These are phyloP conservation scores for Neurospora sp. DNA, from an alignment of 495 filamentous ascomycete species.

Conservation along the genomic window DNA sequence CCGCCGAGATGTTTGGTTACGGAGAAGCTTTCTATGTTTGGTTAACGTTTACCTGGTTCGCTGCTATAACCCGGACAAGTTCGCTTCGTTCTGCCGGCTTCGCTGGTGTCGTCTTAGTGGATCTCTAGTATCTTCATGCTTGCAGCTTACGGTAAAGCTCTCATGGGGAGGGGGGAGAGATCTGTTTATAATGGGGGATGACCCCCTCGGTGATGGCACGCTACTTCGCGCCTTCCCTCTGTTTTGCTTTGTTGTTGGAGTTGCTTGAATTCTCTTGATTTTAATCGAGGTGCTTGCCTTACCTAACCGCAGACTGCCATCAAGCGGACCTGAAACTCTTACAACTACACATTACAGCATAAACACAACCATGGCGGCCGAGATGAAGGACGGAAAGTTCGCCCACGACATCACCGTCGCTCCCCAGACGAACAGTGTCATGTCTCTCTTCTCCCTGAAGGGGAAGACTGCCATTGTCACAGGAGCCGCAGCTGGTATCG, in stretches of 20 bases:
- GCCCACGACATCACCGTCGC: constrained; percentile 49
- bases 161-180: not conserved
- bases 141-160: not conserved
- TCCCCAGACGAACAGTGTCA: constrained; percentile 51
- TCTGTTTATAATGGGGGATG: not conserved
- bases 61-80: not conserved
- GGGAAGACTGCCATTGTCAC: constrained; percentile 78
- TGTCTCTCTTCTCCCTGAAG: constrained; percentile 76
- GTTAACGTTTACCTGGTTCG: too few relatives aligned
- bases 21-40: too few relatives aligned
- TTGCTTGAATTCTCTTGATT: not conserved
- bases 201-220: not conserved
- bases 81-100: not conserved
- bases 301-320: not conserved
- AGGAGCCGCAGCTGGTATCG: constrained; percentile 75
- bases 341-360: not conserved
- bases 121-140: not conserved
- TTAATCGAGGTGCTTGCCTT: not conserved
- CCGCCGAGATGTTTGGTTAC: not conserved
- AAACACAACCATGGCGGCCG: constrained; percentile 26
- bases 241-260: not conserved
- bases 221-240: not conserved
- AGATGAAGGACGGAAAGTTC: constrained; percentile 46
- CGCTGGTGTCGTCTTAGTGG: not conserved
- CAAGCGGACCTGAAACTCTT: not conserved